These are phyloP conservation scores for Arthrobotrys pseudoclavata DNA, from an alignment of 2,329 filamentous ascomycete genomes.

Conservation along the genomic window DNA sequence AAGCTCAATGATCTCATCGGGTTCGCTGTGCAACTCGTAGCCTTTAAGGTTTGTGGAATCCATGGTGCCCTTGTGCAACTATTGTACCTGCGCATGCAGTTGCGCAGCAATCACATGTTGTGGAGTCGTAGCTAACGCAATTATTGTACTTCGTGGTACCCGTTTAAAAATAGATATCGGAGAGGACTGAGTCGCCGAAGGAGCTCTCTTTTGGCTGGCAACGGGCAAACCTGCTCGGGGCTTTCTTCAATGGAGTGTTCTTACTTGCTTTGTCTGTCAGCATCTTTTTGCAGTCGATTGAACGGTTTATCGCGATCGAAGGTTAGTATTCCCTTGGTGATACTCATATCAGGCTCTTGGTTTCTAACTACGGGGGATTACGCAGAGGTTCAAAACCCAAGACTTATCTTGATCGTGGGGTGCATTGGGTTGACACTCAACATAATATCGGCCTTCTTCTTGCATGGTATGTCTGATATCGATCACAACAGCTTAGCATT, in stretches of 20 bases:
- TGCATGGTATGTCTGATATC: conserved; percentile 71
- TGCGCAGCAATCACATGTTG: background rate
- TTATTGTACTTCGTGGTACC: conserved; percentile 26
- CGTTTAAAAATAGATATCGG: conserved; percentile 70
- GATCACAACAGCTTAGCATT: conserved; percentile 59
- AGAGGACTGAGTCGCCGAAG: conserved; percentile 72
- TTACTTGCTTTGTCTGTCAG: conserved; percentile 79
- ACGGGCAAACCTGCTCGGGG: conserved; percentile 78
- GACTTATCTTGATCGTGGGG: conserved; percentile 78
- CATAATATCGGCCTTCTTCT: conserved; percentile 74
- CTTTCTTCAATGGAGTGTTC: conserved; percentile 85
- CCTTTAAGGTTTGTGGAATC: conserved; percentile 71
- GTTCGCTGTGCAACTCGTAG: conserved; percentile 76
- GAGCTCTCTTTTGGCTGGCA: conserved; percentile 82
- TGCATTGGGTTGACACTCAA: conserved; percentile 77
- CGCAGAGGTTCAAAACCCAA: conserved; percentile 75
- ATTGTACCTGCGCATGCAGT: conserved; percentile 7
- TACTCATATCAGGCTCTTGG: background rate
- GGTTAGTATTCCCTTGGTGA: conserved; percentile 66
- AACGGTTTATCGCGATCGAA: conserved; percentile 75
- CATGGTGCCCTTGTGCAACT: background rate
- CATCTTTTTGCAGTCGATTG: conserved; percentile 79
- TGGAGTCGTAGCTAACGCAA: background rate
- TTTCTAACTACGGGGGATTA: conserved; percentile 21
- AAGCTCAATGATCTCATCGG: conserved; percentile 79